Evolutionary conservation across 2,329 filamentous ascomycete species (phyloP), one percentile per base, ranked within the genome.

Genomic region (Dothistroma septosporum): DNA sequence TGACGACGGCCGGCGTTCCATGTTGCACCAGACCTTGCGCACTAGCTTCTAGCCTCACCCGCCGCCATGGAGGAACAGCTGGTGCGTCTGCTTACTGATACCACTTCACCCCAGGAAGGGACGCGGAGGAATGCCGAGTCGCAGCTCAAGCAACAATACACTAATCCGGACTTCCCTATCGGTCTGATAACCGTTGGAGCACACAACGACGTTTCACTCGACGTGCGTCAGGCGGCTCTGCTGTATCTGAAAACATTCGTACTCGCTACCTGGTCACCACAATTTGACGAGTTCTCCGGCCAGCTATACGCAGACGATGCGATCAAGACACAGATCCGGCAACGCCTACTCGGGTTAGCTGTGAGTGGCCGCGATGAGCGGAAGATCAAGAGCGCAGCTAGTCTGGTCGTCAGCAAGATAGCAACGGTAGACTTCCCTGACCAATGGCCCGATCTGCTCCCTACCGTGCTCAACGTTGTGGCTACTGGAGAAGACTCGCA

Each of bases 391-490:
- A 85, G 87, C 59, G 87, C 89, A n/a, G 91, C 93, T 55, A 95
- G 92, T 81, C 91, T 87, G 68, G 86, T 89, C 5, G 91, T 97
- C 64, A 93, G 92, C 80, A 97, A 96, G 79, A 96, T 99, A 68
- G 94, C 94, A 59, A 89, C 87, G 65, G 85, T 88, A 71, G 94
- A 99, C 78, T 97, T 96, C 73, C 94, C 94, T 57, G 91, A 97
- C 62, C 85, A 92, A 70, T 99, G 94, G 94, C 91, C 92, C n/a
- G 85, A 85, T 66, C 85, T 99, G 48, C 85, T 99, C 32, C 90
- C 91, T 22, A 85, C 86, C 35, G 82, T 97, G 47, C 84, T 99
- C 63, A 84, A 85, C 48, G 82, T 92, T 55, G 90, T 97, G 70
- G 85, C 88, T 57, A 84, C 81, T 57, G 91, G 90, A 63, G 86